Evolutionary conservation across 768 basidiomycete species (phyloP).

Genomic region (Naganishia antarctica): DNA sequence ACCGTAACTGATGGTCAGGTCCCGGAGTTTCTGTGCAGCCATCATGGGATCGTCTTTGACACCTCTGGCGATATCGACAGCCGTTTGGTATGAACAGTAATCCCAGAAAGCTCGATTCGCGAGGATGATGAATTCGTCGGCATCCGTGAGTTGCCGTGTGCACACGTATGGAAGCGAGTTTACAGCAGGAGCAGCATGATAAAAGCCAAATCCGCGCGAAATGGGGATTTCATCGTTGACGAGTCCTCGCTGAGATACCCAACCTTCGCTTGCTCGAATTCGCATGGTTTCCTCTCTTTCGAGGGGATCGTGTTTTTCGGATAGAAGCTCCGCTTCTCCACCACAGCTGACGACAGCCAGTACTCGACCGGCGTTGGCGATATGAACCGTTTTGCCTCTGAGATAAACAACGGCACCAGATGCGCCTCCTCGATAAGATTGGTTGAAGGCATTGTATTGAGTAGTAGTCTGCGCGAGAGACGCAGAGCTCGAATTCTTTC

Average conservation of each 20-base stretch:
- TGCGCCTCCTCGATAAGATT: constrained; percentile 62
- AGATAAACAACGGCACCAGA: constrained; percentile 84
- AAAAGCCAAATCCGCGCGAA: constrained; percentile 91
- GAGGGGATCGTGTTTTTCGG: constrained; percentile 81
- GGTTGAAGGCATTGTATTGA: constrained; percentile 41
- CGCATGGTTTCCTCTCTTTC: constrained; percentile 75
- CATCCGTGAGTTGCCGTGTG: constrained; percentile 64
- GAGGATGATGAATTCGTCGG: constrained; percentile 94
- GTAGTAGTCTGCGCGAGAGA: not conserved
- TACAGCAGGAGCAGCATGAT: constrained; percentile 78
- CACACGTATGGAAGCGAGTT: constrained; percentile 80
- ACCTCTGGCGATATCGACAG: constrained; percentile 86
- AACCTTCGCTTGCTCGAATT: constrained; percentile 88
- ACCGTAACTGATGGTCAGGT: constrained; percentile 94
- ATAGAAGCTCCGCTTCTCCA: constrained; percentile 68
- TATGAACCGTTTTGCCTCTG: constrained; percentile 69
- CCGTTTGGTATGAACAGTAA: constrained; percentile 86
- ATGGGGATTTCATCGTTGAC: constrained; percentile 88
- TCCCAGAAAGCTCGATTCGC: constrained; percentile 93
- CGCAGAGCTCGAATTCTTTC: constrained; percentile 68
- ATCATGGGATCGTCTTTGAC: constrained; percentile 71
- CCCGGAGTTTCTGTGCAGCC: constrained; percentile 92
- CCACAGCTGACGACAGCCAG: constrained; percentile 74
- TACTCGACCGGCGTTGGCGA: constrained; percentile 83
- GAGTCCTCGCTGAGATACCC: constrained; percentile 82